Percentiles rank a stretch among this genome's conserved stretches.
These are phyloP conservation scores for Jatropha podagrica DNA, from an alignment of 441 rosid genomes.

Conservation along the genomic window DNA sequence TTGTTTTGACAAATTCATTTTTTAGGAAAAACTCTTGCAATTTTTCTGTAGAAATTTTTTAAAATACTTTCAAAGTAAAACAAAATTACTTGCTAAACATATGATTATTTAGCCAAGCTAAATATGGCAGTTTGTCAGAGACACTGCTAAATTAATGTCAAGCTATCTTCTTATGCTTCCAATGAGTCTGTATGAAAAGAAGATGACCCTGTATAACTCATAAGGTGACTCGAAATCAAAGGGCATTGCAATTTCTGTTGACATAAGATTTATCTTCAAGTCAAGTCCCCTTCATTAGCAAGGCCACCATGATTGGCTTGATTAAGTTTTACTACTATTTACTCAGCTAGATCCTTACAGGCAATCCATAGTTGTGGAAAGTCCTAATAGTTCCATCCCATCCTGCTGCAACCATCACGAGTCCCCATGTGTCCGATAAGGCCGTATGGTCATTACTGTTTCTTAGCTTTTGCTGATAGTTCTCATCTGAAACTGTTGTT, in stretches of 20 bases:
- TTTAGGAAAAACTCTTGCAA: too few species aligned
- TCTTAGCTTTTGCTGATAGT: constrained; percentile 11
- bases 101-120: not conserved
- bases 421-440: constrained; percentile 62
- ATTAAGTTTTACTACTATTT: not conserved
- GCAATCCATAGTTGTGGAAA: constrained; percentile 77
- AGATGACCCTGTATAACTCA: not conserved
- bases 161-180: not conserved
- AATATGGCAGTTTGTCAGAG: not conserved
- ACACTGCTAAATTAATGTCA: not conserved
- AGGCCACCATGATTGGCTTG: not conserved
- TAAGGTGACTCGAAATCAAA: not conserved
- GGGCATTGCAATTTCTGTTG: not conserved
- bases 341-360: constrained; percentile 34
- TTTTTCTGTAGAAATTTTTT: too few species aligned
- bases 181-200: not conserved
- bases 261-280: not conserved
- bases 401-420: constrained; percentile 74
- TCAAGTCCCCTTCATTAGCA: constrained; percentile 1
- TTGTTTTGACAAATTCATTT: too few species aligned
- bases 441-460: not conserved
- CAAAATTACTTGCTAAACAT: too few species aligned
- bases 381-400: constrained; percentile 66
- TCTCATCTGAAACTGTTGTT: constrained; percentile 21
- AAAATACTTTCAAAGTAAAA: too few species aligned